Conservation (phyloP, 768 basidiomycete genomes). For the Trametes cubensis region DNA sequence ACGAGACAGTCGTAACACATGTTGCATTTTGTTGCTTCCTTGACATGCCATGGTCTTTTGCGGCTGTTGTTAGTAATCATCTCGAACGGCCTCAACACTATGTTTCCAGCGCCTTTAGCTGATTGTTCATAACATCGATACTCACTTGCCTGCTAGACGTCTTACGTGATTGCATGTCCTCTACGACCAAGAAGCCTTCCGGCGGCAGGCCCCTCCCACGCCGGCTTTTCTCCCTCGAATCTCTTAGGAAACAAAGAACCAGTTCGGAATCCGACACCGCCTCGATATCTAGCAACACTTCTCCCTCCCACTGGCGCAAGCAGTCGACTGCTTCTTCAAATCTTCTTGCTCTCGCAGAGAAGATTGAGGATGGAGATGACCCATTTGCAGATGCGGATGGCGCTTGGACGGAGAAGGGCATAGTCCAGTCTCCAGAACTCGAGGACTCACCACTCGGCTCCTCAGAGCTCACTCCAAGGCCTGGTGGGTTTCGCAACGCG, state of each 20-base stretch:
- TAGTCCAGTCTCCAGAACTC: conserved; percentile 27
- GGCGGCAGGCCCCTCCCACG: conserved; percentile 28
- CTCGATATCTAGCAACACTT: conserved; percentile 5
- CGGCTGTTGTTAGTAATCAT: no score
- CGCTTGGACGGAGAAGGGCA: conserved; percentile 29
- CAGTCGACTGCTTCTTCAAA: conserved; percentile 20
- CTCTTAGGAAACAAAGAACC: conserved; percentile 27
- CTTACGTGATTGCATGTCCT: conserved; percentile 5
- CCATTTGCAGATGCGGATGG: conserved; percentile 21
- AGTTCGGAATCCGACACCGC: conserved; percentile 23
- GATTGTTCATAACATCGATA: no score
- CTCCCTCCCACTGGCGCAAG: conserved; percentile 6
- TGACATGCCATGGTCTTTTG: no score
- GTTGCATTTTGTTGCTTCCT: no score
- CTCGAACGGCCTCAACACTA: no score
- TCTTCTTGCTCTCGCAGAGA: conserved; percentile 22
- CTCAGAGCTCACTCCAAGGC: conserved; percentile 5
- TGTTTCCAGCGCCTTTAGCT: no score
- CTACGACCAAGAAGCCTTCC: conserved; percentile 27
- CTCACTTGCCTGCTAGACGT: background rate
- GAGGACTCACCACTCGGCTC: conserved; percentile 3
- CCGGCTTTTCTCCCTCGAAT: conserved; percentile 34
- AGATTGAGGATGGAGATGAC: conserved; percentile 23
- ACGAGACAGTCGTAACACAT: no score
- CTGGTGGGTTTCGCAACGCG: background rate